Conservation (phyloP, 75 land plant genomes). For the Ceratopteris richardii region DNA sequence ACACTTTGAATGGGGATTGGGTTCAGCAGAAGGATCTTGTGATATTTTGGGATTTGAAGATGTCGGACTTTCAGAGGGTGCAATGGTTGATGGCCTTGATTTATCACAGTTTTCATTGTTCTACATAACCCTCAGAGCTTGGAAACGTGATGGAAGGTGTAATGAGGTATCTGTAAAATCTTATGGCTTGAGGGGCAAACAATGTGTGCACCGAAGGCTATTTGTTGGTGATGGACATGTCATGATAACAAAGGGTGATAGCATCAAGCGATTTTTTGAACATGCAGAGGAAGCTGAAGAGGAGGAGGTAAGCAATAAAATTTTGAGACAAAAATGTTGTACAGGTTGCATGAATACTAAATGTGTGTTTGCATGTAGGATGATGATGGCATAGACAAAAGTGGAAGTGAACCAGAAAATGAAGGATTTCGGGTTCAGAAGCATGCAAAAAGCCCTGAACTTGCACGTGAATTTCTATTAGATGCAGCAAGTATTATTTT, state of each 20-base stretch:
- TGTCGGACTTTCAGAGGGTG: constrained; percentile 75
- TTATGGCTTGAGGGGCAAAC: constrained; percentile 83
- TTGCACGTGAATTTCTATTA: constrained; percentile 93
- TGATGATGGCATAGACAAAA: constrained; percentile 88
- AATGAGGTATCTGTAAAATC: constrained; percentile 87
- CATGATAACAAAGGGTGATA: constrained; percentile 82
- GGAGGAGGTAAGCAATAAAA: constrained; percentile 60
- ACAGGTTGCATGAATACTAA: not conserved
- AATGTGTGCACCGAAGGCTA: constrained; percentile 93
- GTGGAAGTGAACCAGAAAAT: constrained; percentile 84
- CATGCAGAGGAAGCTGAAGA: constrained; percentile 99
- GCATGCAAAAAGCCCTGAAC: constrained; percentile 99
- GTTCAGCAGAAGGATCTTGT: constrained; percentile 84
- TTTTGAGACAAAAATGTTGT: not conserved
- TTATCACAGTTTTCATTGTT: constrained; percentile 54
- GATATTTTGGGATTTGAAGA: constrained; percentile 91
- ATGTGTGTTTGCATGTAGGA: constrained; percentile 35
- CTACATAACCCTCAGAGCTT: constrained; percentile 83
- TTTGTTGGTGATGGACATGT: constrained; percentile 95
- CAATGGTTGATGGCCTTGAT: constrained; percentile 60
- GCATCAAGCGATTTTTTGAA: constrained; percentile 91
- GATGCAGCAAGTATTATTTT: constrained; percentile 99
- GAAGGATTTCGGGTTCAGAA: constrained; percentile 94
- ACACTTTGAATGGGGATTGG: constrained; percentile 96
- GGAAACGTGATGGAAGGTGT: constrained; percentile 90